Evolutionary conservation across 129 eudicot species (phyloP).

Genomic region (Kitagawia praeruptora): DNA sequence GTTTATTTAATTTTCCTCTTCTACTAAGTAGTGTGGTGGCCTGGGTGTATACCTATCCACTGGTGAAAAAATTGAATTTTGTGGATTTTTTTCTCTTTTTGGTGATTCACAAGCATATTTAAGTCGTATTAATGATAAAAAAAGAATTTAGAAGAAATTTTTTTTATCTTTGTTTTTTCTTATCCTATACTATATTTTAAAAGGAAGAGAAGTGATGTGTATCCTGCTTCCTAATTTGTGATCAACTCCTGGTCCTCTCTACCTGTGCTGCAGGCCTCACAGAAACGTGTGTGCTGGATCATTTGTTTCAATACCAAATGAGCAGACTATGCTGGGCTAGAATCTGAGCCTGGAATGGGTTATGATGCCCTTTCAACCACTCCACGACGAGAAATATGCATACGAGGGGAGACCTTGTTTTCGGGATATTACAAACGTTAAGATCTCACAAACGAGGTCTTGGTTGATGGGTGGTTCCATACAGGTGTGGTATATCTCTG

Average conservation of each 20-base stretch:
- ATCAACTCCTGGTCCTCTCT: not conserved
- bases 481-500: conserved; percentile 38
- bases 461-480: conserved; percentile 80
- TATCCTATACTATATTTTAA: not conserved
- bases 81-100: not conserved
- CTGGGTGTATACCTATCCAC: not conserved
- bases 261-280: conserved; percentile 49
- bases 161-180: not conserved
- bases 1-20: not conserved
- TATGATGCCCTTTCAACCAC: conserved; percentile 65
- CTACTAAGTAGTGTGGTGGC: too few relatives aligned
- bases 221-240: not conserved
- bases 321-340: conserved; percentile 56
- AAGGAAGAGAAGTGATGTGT: not conserved
- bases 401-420: conserved; percentile 55
- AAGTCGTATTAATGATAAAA: not conserved
- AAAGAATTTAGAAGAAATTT: not conserved
- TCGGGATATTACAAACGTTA: conserved; percentile 75
- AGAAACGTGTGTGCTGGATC: conserved; percentile 75
- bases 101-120: not conserved
- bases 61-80: not conserved
- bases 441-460: conserved; percentile 78
- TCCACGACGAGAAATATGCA: conserved; percentile 74
- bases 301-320: conserved; percentile 58
- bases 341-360: conserved; percentile 77